A percentile compares a stretch with the other conserved stretches of the same genome.
These are phyloP conservation scores for Phytophthora podocarpi DNA, from an alignment of 352 stramenopile genomes.

Conservation along the genomic window DNA sequence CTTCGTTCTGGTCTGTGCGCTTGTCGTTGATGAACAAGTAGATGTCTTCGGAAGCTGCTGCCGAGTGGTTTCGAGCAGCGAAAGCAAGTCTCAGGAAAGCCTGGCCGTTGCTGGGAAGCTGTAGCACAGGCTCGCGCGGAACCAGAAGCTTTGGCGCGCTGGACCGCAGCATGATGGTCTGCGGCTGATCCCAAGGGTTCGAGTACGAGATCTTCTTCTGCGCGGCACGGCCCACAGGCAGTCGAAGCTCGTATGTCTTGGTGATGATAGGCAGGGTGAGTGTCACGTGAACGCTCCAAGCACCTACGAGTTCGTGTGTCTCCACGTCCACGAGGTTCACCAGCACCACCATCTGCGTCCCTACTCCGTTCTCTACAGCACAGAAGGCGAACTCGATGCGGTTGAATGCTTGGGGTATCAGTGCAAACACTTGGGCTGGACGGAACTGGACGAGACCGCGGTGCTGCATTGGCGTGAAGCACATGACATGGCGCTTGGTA, in stretches of 20 bases:
- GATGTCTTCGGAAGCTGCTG: slow-evolving; percentile 45
- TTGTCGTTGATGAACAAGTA: slow-evolving; percentile 94
- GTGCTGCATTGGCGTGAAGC: slow-evolving; percentile 57
- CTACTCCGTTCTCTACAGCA: slow-evolving; percentile 43
- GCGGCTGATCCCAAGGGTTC: slow-evolving; percentile 91
- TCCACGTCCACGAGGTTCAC: slow-evolving; percentile 92
- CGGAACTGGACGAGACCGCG: slow-evolving; percentile 69
- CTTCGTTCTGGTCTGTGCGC: slow-evolving; percentile 91
- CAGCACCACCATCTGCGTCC: slow-evolving; percentile 45
- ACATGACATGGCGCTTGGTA: slow-evolving; percentile 45
- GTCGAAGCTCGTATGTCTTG: slow-evolving; percentile 91
- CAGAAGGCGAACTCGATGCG: slow-evolving; percentile 86
- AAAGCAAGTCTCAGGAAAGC: slow-evolving; percentile 67
- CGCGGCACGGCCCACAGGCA: slow-evolving; percentile 58
- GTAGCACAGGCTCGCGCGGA: slow-evolving; percentile 71
- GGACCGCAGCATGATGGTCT: slow-evolving; percentile 85
- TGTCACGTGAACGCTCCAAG: slow-evolving; percentile 88
- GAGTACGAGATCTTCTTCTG: slow-evolving; percentile 94
- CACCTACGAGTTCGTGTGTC: slow-evolving; percentile 87
- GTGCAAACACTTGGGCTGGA: slow-evolving; percentile 80
- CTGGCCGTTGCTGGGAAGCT: slow-evolving; percentile 52
- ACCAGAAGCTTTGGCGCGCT: slow-evolving; percentile 74
- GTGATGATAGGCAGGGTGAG: slow-evolving; percentile 81
- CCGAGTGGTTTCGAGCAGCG: slow-evolving; percentile 15
- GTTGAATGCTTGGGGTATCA: slow-evolving; percentile 92